phyloP scores from a whole-genome alignment of 495 filamentous ascomycete genomes.

The Lepraria neglecta region DNA sequence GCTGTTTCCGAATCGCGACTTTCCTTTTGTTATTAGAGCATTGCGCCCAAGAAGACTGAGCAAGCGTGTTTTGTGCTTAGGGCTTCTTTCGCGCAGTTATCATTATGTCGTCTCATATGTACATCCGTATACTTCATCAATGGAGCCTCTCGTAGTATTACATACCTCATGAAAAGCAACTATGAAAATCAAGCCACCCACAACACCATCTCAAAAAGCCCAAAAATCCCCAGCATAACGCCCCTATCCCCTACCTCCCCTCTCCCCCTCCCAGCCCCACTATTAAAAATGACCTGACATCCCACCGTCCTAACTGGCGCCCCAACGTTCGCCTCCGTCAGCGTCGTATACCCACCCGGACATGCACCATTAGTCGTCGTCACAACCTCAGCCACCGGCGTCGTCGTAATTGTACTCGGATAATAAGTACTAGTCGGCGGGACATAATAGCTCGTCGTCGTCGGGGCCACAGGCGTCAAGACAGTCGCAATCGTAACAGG shows the following conservation, averaged over 20 bases:
- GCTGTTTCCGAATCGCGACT: too few relatives aligned
- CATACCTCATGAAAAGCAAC: not conserved
- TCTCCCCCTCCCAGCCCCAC: constrained; percentile 6
- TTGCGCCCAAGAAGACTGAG: too few relatives aligned
- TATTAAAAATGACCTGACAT: constrained; percentile 23
- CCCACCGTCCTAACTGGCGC: constrained; percentile 16
- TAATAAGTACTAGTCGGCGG: not conserved
- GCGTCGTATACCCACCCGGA: constrained; percentile 19
- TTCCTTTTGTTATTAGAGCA: too few relatives aligned
- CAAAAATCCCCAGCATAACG: constrained; percentile 10
- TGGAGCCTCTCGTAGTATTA: not conserved
- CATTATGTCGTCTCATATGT: not conserved
- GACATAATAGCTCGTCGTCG: constrained; percentile 13
- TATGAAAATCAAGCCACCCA: not conserved
- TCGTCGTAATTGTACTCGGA: constrained; percentile 14
- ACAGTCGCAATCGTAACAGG: constrained; percentile 19
- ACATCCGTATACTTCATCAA: not conserved
- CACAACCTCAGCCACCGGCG: constrained; percentile 5
- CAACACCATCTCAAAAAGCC: not conserved
- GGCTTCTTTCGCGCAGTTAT: not conserved
- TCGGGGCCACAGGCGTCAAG: not conserved
- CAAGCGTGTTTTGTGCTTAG: not conserved
- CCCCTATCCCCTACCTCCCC: not conserved
- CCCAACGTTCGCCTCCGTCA: constrained; percentile 20
- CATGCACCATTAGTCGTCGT: constrained; percentile 8